Evolutionary conservation across 495 filamentous ascomycete genomes (phyloP).

Genomic region (Saxophila tyrrhenica): DNA sequence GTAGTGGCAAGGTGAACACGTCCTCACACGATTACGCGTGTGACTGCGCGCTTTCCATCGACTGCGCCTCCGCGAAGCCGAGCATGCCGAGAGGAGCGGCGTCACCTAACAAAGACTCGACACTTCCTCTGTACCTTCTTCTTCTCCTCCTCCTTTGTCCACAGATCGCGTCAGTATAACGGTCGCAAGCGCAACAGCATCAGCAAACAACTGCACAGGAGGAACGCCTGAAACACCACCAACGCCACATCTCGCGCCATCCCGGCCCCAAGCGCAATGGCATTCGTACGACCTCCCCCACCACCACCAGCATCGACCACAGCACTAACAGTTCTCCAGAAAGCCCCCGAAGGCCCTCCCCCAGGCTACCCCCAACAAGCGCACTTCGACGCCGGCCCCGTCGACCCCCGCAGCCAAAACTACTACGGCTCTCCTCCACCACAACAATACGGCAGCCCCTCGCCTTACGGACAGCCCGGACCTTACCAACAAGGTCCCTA

Average conservation of each 20-base stretch:
- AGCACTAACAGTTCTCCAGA: constrained; percentile 3
- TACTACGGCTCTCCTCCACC: constrained; percentile 8
- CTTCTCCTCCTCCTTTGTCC: not conserved
- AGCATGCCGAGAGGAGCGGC: not conserved
- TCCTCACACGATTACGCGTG: too few species aligned
- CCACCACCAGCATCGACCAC: not conserved
- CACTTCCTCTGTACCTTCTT: not conserved
- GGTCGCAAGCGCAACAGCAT: too few species aligned
- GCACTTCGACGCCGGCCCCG: constrained; percentile 21
- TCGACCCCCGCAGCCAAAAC: constrained; percentile 3
- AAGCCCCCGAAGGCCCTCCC: constrained; percentile 12
- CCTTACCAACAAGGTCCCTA: constrained; percentile 3
- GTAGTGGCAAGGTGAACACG: too few species aligned
- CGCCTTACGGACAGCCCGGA: constrained; percentile 2
- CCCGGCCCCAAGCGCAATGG: not conserved
- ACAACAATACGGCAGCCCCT: constrained; percentile 4
- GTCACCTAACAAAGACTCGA: not conserved
- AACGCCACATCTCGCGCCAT: not conserved
- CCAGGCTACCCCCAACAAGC: constrained; percentile 19
- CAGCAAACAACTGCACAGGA: not conserved
- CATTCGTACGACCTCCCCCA: not conserved
- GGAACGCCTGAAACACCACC: not conserved
- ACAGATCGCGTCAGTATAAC: not conserved
- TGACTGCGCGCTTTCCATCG: too few species aligned
- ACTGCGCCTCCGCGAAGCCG: not conserved